Conservation (phyloP, 192 early-diverging fungal species). For the Gonapodya prolifera region DNA sequence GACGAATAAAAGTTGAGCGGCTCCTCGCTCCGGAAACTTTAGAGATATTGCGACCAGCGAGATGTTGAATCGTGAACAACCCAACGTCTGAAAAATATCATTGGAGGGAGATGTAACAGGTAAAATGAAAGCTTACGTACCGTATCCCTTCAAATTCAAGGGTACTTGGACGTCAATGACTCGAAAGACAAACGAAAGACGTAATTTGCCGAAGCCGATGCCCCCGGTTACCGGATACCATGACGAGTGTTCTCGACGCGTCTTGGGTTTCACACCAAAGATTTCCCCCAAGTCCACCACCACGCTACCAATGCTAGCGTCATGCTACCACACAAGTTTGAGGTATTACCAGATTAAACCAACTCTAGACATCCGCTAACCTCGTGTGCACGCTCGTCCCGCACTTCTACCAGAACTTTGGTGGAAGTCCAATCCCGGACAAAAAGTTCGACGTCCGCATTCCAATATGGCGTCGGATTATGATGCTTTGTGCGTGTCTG, state of each 20-base stretch:
- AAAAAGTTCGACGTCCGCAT: neutral
- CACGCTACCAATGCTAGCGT: neutral
- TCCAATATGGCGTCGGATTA: conserved; percentile 7
- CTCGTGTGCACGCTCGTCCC: neutral
- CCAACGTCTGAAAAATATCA: neutral
- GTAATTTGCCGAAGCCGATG: neutral
- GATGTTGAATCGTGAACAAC: neutral
- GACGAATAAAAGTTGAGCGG: neutral
- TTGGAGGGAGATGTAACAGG: neutral
- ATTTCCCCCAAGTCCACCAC: neutral
- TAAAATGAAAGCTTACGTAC: neutral
- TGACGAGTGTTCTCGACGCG: neutral
- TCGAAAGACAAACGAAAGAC: neutral
- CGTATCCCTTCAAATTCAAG: neutral
- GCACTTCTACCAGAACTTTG: neutral
- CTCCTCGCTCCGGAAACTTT: neutral
- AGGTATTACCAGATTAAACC: no score
- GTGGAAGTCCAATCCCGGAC: neutral
- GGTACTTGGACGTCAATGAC: neutral
- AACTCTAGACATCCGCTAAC: no score
- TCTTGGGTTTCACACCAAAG: neutral
- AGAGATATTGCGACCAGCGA: neutral
- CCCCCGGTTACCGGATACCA: neutral
- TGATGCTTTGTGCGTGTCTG: neutral
- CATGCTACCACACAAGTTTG: no score